These are phyloP conservation scores for Paracoccidioides brasiliensis DNA, from an alignment of 2,329 filamentous ascomycete genomes.

Conservation along the genomic window DNA sequence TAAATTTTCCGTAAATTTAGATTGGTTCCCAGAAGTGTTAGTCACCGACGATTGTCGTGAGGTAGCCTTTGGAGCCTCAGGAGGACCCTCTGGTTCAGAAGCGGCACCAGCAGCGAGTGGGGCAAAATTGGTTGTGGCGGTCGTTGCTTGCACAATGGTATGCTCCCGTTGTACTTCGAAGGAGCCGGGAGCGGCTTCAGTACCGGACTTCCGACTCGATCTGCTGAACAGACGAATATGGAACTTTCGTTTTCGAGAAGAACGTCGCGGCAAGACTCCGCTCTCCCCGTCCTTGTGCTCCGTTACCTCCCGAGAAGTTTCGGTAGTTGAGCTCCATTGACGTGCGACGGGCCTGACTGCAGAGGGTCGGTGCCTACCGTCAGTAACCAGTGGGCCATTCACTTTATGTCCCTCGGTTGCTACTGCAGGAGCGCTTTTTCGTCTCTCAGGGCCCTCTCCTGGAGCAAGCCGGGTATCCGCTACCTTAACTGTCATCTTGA, in stretches of 20 bases:
- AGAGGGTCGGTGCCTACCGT: background rate
- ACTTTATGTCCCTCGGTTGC: background rate
- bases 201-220: background rate
- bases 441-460: no score
- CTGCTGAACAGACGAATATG: background rate
- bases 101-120: background rate
- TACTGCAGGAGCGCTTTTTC: background rate
- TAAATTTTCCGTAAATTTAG: background rate
- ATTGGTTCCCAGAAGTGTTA: background rate
- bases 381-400: background rate
- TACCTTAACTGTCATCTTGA: no score
- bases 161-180: background rate
- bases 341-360: background rate
- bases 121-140: no score
- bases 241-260: background rate
- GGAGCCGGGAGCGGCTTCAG: background rate
- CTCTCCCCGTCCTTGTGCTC: background rate
- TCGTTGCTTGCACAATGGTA: background rate
- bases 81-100: background rate
- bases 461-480: background rate
- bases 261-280: background rate
- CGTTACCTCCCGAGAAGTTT: background rate
- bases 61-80: background rate
- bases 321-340: background rate
- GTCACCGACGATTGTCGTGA: background rate